Base-by-base conservation (phyloP, 208 protist genomes). In the Eutreptiella sp. region DNA sequence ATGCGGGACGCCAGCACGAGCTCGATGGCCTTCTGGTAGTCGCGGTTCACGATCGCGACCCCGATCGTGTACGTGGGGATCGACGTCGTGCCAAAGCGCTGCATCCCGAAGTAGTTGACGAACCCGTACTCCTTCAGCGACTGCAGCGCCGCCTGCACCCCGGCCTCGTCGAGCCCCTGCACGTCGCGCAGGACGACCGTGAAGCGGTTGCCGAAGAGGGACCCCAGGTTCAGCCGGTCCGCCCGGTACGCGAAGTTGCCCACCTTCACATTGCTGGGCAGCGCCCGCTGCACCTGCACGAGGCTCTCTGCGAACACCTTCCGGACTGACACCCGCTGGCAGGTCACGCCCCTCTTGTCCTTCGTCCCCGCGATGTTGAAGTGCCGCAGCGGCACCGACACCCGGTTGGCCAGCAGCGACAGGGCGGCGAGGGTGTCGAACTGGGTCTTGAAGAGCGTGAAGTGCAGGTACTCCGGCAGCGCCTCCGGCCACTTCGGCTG, bases 21-120 rank as follows among this genome's bases (percentile, higher is more conserved):
- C 14, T 73, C 50, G 4, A 92, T 34, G 0, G 81, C 87, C 7
- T 73, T 41, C 32, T 87, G 57, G 46, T 77, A 89, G 26, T 86
- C 45, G 9, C 80, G 72, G 24, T 75, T 64, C 24, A 97, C 60
- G 11, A 96, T 60, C 28, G 70, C 65, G 0, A 86, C 7, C 29
- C 90, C 93, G 0, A 97, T 71, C 54, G 85, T 77, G 63, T 89
- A 85, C 29, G 93, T 96, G 42, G 91, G 77, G 16, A 93, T 68
- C 5, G 57, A 55, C 23, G 84, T 94, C 16, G 87, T 92, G 23
- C 84, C 85, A 68, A 95, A 97, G 36, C 90, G 83, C 75, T 97
- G 90, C 62, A 89, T 81, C 5, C 92, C 92, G 70, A 92, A 96
- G 65, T 94, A 96, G 68, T 96, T 97, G 53, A 95, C 39, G 64